Percentiles rank a stretch among this genome's conserved stretches.
Conservation (phyloP, 768 basidiomycete genomes). For the Phaffia australis region DNA sequence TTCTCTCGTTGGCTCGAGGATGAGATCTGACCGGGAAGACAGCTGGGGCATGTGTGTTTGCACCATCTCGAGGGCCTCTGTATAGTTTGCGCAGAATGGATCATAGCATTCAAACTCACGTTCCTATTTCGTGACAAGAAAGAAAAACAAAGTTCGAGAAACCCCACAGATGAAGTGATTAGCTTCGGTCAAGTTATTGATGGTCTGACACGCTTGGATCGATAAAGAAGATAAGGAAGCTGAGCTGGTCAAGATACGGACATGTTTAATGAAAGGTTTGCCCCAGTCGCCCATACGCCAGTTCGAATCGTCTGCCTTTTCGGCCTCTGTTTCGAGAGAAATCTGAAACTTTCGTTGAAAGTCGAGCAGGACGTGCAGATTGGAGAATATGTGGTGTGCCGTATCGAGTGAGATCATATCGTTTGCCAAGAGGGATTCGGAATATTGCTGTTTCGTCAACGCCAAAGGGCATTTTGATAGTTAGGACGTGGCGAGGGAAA, state of each 20-base stretch:
- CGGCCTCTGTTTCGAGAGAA: slow-evolving; percentile 72
- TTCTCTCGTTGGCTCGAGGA: slow-evolving; percentile 84
- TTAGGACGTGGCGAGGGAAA: too few species aligned
- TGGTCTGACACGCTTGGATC: slow-evolving; percentile 35
- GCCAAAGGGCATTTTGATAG: background rate
- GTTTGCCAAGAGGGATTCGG: slow-evolving; percentile 65
- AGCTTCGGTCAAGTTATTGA: slow-evolving; percentile 2
- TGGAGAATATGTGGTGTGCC: slow-evolving; percentile 88
- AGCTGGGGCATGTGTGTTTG: slow-evolving; percentile 80
- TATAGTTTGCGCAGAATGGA: slow-evolving; percentile 93
- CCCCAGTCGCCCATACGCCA: slow-evolving; percentile 59
- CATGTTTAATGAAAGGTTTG: slow-evolving; percentile 66
- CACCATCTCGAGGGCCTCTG: slow-evolving; percentile 67
- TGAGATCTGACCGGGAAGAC: slow-evolving; percentile 39
- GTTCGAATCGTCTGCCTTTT: slow-evolving; percentile 39
- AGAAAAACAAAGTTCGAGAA: slow-evolving; percentile 16
- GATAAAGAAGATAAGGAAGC: slow-evolving; percentile 39
- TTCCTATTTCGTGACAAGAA: slow-evolving; percentile 56
- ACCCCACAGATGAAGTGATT: slow-evolving; percentile 21
- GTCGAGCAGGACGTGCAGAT: slow-evolving; percentile 86
- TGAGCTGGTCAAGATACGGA: slow-evolving; percentile 43
- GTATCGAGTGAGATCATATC: slow-evolving; percentile 87
- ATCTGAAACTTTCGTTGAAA: slow-evolving; percentile 92
- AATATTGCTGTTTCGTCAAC: slow-evolving; percentile 48
- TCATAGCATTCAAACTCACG: slow-evolving; percentile 92